Conservation (phyloP, 2,329 filamentous ascomycete species). For the Xylaria arbuscula region DNA sequence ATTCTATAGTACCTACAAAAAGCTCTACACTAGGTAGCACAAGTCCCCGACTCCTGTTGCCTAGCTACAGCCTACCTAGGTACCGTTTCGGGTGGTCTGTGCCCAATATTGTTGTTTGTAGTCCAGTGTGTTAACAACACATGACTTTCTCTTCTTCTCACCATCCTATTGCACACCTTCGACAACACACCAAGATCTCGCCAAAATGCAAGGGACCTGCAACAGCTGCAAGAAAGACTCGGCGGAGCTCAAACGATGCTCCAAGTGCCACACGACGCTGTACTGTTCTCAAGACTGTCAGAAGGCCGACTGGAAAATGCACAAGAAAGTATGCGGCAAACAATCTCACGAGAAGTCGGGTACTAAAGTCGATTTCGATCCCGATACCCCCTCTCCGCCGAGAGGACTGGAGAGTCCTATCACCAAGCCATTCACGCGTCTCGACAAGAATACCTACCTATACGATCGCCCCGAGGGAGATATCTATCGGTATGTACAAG, state of each 20-base stretch:
- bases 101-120: neutral
- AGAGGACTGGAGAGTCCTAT: slow-evolving; percentile 34
- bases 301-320: slow-evolving; percentile 40
- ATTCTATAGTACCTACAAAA: too few relatives aligned
- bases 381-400: slow-evolving; percentile 24
- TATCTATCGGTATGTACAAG: slow-evolving; percentile 32
- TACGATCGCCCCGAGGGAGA: slow-evolving; percentile 37
- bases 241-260: slow-evolving; percentile 36
- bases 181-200: neutral
- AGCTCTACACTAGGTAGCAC: neutral
- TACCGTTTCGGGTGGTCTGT: neutral
- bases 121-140: neutral
- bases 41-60: neutral
- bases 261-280: slow-evolving; percentile 34
- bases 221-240: slow-evolving; percentile 37
- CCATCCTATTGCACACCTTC: neutral
- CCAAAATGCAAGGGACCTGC: slow-evolving; percentile 34
- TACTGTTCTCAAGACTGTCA: slow-evolving; percentile 42
- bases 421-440: slow-evolving; percentile 35
- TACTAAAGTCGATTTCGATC: neutral
- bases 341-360: slow-evolving; percentile 16
- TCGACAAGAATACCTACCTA: slow-evolving; percentile 35
- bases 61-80: neutral
- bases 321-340: slow-evolving; percentile 39
- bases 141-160: neutral